A percentile compares a stretch with the other conserved stretches of the same genome.
These are phyloP conservation scores for Sphenostylis stenocarpa DNA, from an alignment of 306 rosid genomes.

Conservation along the genomic window DNA sequence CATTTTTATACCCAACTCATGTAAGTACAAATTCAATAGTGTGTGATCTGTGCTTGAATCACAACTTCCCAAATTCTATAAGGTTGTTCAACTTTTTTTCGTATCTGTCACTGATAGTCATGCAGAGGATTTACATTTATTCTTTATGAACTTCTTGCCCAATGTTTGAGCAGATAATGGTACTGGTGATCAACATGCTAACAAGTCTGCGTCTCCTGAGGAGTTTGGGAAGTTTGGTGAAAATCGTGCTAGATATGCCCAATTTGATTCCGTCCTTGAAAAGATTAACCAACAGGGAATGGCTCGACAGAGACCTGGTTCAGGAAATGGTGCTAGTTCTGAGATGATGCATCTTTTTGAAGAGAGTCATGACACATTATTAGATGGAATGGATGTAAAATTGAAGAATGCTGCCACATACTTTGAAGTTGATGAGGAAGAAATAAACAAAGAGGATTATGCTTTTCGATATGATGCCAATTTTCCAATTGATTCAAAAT, in stretches of 20 bases:
- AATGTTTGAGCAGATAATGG: constrained; percentile 45
- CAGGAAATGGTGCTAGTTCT: constrained; percentile 24
- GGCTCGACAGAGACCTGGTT: constrained; percentile 38
- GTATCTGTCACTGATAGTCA: background rate
- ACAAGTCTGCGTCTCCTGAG: constrained; percentile 50
- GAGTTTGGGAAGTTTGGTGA: constrained; percentile 54
- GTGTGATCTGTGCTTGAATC: background rate
- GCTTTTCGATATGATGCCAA: constrained; percentile 40
- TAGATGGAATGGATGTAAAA: constrained; percentile 49
- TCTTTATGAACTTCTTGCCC: constrained; percentile 17
- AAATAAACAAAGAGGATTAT: constrained; percentile 20
- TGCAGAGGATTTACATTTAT: background rate
- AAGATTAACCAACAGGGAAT: constrained; percentile 39
- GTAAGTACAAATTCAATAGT: background rate
- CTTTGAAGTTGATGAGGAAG: constrained; percentile 43
- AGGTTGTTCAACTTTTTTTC: background rate
- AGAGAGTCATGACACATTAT: constrained; percentile 37
- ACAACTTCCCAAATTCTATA: background rate
- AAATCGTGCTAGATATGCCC: constrained; percentile 30
- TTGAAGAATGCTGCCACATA: constrained; percentile 41
- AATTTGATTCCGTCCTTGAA: constrained; percentile 35
- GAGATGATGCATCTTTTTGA: constrained; percentile 29
- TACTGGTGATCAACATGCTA: constrained; percentile 36
- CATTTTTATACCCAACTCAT: background rate
- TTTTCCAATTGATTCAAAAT: constrained; percentile 8